Percentiles rank a stretch among this genome's conserved stretches.
phyloP scores from a whole-genome alignment of 1,139 yeast genomes.

The Suhomyces terraborum region DNA sequence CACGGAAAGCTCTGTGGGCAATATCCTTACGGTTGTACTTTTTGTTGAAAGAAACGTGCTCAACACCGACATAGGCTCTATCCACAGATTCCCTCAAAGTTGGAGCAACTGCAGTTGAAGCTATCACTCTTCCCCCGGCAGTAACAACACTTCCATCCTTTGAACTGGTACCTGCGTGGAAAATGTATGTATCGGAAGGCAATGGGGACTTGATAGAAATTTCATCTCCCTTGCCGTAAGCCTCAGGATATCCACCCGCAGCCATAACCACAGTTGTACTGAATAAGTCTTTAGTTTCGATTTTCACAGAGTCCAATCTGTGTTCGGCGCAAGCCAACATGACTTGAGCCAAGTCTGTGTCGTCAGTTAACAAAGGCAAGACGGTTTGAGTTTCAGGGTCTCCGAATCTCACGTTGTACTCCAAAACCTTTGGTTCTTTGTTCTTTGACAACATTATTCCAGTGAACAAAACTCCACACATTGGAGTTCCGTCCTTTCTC shows the following conservation, averaged over 20 bases:
- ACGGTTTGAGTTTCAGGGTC: slow-evolving; percentile 99
- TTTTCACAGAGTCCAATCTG: slow-evolving; percentile 80
- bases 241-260: slow-evolving; percentile 96
- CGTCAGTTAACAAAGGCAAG: slow-evolving; percentile 76
- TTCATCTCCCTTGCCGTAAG: slow-evolving; percentile 82
- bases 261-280: slow-evolving; percentile 94
- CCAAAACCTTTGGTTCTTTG: slow-evolving; percentile 90
- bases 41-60: slow-evolving; percentile 66
- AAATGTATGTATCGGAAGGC: slow-evolving; percentile 63
- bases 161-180: slow-evolving; percentile 90
- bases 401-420: slow-evolving; percentile 96
- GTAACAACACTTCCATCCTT: slow-evolving; percentile 68
- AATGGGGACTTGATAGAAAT: slow-evolving; percentile 58
- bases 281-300: slow-evolving; percentile 59
- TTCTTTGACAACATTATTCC: slow-evolving; percentile 85
- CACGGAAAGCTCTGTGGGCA: slow-evolving; percentile 92
- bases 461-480: slow-evolving; percentile 95
- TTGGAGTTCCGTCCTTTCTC: slow-evolving; percentile 94
- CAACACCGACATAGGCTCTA: slow-evolving; percentile 84
- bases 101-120: slow-evolving; percentile 82
- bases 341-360: slow-evolving; percentile 88
- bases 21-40: slow-evolving; percentile 90
- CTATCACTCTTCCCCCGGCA: slow-evolving; percentile 96
- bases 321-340: slow-evolving; percentile 94
- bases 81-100: slow-evolving; percentile 79